These are phyloP conservation scores for Beverwykella pulmonaria DNA, from an alignment of 495 filamentous ascomycete species.

Conservation along the genomic window DNA sequence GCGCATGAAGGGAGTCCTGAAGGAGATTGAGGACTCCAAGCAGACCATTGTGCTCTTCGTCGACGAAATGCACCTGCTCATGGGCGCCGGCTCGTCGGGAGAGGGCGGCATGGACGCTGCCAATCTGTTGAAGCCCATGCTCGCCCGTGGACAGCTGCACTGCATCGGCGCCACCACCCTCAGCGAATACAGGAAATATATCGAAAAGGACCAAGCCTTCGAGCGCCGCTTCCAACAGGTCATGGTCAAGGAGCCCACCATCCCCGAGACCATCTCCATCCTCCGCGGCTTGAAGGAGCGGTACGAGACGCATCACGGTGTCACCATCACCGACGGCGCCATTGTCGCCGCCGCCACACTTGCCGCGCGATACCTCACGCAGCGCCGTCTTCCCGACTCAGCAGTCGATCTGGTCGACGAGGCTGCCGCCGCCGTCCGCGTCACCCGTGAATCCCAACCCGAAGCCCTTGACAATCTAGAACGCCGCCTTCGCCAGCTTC, in stretches of 20 bases:
- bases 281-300: constrained; percentile 95
- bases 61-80: constrained; percentile 96
- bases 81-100: constrained; percentile 91
- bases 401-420: constrained; percentile 97
- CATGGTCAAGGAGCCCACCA: constrained; percentile 85
- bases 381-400: constrained; percentile 88
- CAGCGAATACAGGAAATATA: constrained; percentile 96
- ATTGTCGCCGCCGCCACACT: constrained; percentile 89
- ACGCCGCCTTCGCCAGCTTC: constrained; percentile 80
- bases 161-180: constrained; percentile 97
- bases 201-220: constrained; percentile 97
- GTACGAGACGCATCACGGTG: constrained; percentile 97
- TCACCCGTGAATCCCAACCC: constrained; percentile 92
- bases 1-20: constrained; percentile 96
- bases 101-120: constrained; percentile 99
- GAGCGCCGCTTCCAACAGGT: constrained; percentile 99
- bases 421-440: constrained; percentile 90
- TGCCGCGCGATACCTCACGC: constrained; percentile 88
- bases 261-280: constrained; percentile 92
- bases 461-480: constrained; percentile 93
- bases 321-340: constrained; percentile 89
- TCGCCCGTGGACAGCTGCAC: constrained; percentile 93
- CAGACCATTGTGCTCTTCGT: constrained; percentile 97
- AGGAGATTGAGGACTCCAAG: constrained; percentile 94
- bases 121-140: constrained; percentile 95